Percentiles rank a stretch among this genome's conserved stretches.
Conservation (phyloP, 495 filamentous ascomycete species). For the Podospora pseudopauciseta region DNA sequence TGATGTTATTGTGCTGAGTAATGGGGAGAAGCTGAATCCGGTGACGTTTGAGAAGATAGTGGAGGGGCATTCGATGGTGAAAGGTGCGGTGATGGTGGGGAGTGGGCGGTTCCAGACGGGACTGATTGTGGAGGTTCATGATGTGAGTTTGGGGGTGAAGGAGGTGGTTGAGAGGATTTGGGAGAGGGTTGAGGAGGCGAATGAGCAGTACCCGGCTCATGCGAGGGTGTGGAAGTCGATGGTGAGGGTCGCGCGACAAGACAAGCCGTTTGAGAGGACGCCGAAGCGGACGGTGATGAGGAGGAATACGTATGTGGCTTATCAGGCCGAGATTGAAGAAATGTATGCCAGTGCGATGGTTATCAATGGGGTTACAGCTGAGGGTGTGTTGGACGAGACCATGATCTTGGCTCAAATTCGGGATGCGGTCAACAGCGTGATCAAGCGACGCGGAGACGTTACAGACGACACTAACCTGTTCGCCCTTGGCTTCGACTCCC, state of each 20-base stretch:
- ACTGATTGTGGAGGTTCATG: conserved; percentile 44
- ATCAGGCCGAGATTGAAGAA: conserved; percentile 2
- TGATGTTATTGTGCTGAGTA: conserved; percentile 55
- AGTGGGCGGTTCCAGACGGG: conserved; percentile 40
- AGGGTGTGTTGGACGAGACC: background rate
- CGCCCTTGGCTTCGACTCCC: conserved; percentile 2
- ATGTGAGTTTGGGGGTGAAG: background rate
- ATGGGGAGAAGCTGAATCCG: conserved; percentile 57
- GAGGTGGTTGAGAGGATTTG: conserved; percentile 21
- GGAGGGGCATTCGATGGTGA: conserved; percentile 35
- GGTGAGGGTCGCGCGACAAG: background rate
- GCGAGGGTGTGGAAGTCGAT: conserved; percentile 8
- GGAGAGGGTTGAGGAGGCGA: conserved; percentile 23
- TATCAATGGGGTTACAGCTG: background rate
- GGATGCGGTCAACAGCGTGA: background rate
- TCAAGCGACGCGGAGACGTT: background rate
- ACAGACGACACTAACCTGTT: conserved; percentile 12
- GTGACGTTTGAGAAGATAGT: conserved; percentile 44
- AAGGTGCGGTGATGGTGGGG: conserved; percentile 44
- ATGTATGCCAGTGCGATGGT: conserved; percentile 1
- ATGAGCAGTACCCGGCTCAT: conserved; percentile 11
- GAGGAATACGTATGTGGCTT: background rate
- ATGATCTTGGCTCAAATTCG: background rate
- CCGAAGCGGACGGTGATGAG: conserved; percentile 9
- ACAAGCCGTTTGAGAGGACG: conserved; percentile 7